Percentiles rank a stretch among this genome's conserved stretches.
These are phyloP conservation scores for Linnemannia zychae DNA, from an alignment of 192 early-diverging fungal species.

Conservation along the genomic window DNA sequence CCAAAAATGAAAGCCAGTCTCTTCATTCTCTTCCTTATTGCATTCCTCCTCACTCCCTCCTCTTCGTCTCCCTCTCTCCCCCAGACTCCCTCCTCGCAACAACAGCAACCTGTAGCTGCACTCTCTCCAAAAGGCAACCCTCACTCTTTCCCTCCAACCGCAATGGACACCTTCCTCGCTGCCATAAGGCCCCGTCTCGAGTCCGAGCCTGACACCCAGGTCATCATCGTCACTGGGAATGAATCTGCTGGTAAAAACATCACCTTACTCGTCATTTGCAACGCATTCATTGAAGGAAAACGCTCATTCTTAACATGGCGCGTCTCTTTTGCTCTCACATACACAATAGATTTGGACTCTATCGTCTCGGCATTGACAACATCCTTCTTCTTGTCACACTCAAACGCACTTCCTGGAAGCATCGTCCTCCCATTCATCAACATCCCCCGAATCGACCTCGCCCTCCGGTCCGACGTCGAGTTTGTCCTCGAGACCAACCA, in stretches of 20 bases:
- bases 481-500: conserved; percentile 60
- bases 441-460: conserved; percentile 71
- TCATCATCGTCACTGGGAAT: conserved; percentile 75
- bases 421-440: conserved; percentile 68
- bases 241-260: conserved; percentile 76
- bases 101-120: neutral
- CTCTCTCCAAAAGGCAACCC: neutral
- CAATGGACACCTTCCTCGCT: conserved; percentile 35
- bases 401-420: conserved; percentile 20
- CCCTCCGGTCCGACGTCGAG: conserved; percentile 72
- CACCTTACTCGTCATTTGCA: neutral
- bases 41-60: no score
- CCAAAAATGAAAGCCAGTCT: no score
- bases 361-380: conserved; percentile 70
- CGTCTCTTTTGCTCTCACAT: neutral
- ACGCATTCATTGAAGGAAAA: neutral
- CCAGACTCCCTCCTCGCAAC: neutral
- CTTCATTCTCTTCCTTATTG: no score
- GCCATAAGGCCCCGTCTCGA: conserved; percentile 36
- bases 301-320: neutral
- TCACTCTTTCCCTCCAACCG: neutral
- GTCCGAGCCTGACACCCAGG: conserved; percentile 7
- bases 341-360: conserved; percentile 79
- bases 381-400: conserved; percentile 61
- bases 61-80: neutral